These are phyloP conservation scores for Rhynchosporium graminicola DNA, from an alignment of 2,329 filamentous ascomycete genomes.

Conservation along the genomic window DNA sequence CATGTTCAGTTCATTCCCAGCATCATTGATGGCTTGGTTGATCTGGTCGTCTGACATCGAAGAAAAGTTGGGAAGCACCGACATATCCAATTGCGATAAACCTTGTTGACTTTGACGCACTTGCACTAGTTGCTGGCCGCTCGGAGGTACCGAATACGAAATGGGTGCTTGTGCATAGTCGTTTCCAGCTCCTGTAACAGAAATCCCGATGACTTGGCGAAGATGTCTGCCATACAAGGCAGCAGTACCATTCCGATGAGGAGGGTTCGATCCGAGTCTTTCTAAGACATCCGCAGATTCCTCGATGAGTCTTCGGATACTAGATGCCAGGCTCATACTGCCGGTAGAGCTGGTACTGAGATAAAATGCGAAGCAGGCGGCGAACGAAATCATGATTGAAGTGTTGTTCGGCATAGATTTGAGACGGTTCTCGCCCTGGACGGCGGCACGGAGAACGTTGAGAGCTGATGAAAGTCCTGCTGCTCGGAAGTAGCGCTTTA, in stretches of 20 bases:
- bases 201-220: constrained; percentile 43
- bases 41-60: constrained; percentile 72
- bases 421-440: constrained; percentile 68
- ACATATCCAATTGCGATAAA: constrained; percentile 19
- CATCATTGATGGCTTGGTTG: constrained; percentile 63
- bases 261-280: constrained; percentile 65
- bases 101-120: constrained; percentile 16
- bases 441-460: constrained; percentile 73
- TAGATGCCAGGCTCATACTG: constrained; percentile 59
- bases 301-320: constrained; percentile 64
- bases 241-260: constrained; percentile 67
- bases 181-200: constrained; percentile 14
- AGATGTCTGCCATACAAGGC: constrained; percentile 59
- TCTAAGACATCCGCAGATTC: constrained; percentile 70
- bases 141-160: constrained; percentile 10
- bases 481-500: constrained; percentile 71
- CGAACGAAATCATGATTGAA: constrained; percentile 77
- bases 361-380: constrained; percentile 69
- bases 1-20: constrained; percentile 57
- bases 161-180: constrained; percentile 19
- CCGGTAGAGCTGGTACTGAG: constrained; percentile 60
- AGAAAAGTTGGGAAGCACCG: constrained; percentile 60
- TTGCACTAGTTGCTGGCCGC: constrained; percentile 14
- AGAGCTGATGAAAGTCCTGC: constrained; percentile 70
- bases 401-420: constrained; percentile 80